Evolutionary conservation across 2,329 filamentous ascomycete genomes (phyloP), one percentile per base, ranked within the genome.

Genomic region (Aureobasidium namibiae): DNA sequence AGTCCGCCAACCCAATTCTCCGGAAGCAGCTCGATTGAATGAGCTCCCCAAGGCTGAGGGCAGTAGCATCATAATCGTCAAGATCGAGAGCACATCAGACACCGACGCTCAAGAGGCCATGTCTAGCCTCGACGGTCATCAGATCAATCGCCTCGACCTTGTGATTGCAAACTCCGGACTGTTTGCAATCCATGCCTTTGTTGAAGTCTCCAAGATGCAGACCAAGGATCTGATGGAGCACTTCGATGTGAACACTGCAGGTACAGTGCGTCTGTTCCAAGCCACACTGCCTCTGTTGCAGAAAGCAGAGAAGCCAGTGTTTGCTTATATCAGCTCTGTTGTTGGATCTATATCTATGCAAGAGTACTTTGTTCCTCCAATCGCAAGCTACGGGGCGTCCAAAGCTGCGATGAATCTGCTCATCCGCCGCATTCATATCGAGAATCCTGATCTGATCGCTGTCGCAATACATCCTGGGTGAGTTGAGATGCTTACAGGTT

Each of bases 241-340:
- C 58, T 62, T 71, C 38, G 61, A 68, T 4, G 65, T 71, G 31
- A 75, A 76, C 60, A 63, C 61, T 7, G 64, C 73, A 24, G 76
- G 75, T 2, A 66, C 74, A 1, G 60, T 80, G 0, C 52, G 65
- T 3, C 69, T 81, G 1, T 80, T 76, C 67, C 76, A 79, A 63
- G 78, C 77, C 2, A 70, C 70, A 4, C 67, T 69, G 11, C 68
- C 71, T 2, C 64, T 82, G 4, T 13, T 49, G 24, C 64, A 82
- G 49, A 41, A 33, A 10, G 24, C 62, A 7, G 57, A 67, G 18
- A 23, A 53, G 26, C 73, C 75, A 0, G 69, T 70, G 16, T 79
- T 75, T 33, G 68, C 73, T 3, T 63, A 70, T 4, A 70, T 79
- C 38, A 71, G 36, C n/a, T 36, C 54, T 10, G 29, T 16, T n/a